Evolutionary conservation across 768 basidiomycete genomes (phyloP), one percentile per base, ranked within the genome.

Genomic region (Wakefieldia striispora): DNA sequence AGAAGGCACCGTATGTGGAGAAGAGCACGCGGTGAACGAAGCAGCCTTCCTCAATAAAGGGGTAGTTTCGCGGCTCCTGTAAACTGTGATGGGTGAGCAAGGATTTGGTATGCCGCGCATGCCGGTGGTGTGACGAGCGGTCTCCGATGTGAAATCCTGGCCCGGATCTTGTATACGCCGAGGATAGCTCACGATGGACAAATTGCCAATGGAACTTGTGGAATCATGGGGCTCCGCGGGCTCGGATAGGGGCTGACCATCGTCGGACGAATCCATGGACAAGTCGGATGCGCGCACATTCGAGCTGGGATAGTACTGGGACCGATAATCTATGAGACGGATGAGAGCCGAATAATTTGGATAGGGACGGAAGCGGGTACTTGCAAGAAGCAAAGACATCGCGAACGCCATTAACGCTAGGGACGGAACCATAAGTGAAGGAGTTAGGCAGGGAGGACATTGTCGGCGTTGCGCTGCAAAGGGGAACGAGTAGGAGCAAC

Each of bases 261-360:
- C 72, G 40, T 78, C 73, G 26, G 70, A 64, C 8, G 68, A 70
- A 17, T 68, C 63, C 45, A 71, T 71, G 16, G 65, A 69, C 7
- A 68, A 60, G 49, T 80, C 76, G 6, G 74, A 70, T 4, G 78
- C 71, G n/a, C 76, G 76, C 21, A 84, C 75, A 27, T 76, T 74
- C 8, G 82, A 81, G 43, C 79, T 80, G 19, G 81, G 81, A 35
- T 87, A 75, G 59, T 79, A 84, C 60, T 88, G 86, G 8, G 84
- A 72, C 26, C 87, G 79, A 46, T 80, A 81, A 63, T 88, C 87
- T 89, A 55, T 17, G 51, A 49, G 47, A 17, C 20, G 50, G 11
- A 43, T 53, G 24, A 47, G 40, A 37, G 23, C n/a, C 33, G 24
- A 56, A 45, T 9, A 11, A 41, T 19, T 26, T 19, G 9, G 40